Evolutionary conservation across 1,139 yeast species (phyloP).

Genomic region (Hemisphaericaspora lyxosophila): DNA sequence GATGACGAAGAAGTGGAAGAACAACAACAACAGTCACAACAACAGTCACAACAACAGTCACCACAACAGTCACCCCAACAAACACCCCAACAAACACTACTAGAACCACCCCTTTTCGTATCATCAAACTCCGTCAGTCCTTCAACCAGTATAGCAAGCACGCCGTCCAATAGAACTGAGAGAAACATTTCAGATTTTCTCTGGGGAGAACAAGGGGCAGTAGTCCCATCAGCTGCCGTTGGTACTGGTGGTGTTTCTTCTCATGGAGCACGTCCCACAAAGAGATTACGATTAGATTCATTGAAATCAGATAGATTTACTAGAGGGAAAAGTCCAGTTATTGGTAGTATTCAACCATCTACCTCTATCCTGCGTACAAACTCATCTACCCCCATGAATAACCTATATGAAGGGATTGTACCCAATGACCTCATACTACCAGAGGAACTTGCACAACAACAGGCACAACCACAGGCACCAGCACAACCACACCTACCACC

Average conservation of each 20-base stretch:
- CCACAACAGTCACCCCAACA: neutral
- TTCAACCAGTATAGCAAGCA: neutral
- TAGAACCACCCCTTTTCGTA: neutral
- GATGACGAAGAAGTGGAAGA: neutral
- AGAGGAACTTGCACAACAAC: no score
- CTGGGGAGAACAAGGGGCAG: no score
- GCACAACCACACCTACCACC: neutral
- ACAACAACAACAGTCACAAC: neutral
- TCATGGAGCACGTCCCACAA: conserved; percentile 4
- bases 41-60: neutral
- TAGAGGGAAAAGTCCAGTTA: neutral
- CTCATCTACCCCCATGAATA: neutral
- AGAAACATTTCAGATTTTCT: no score
- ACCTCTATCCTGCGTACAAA: neutral
- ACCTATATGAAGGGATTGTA: no score
- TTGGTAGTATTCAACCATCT: neutral
- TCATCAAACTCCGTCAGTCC: neutral
- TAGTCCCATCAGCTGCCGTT: no score
- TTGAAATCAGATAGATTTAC: conserved; percentile 3
- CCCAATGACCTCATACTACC: no score
- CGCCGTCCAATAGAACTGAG: neutral
- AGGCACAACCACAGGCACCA: neutral
- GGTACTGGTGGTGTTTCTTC: no score
- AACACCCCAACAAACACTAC: neutral
- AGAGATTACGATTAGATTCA: conserved; percentile 11